Conservation (phyloP, 371 early-diverging fungal species). For the Syncephalastrum racemosum region DNA sequence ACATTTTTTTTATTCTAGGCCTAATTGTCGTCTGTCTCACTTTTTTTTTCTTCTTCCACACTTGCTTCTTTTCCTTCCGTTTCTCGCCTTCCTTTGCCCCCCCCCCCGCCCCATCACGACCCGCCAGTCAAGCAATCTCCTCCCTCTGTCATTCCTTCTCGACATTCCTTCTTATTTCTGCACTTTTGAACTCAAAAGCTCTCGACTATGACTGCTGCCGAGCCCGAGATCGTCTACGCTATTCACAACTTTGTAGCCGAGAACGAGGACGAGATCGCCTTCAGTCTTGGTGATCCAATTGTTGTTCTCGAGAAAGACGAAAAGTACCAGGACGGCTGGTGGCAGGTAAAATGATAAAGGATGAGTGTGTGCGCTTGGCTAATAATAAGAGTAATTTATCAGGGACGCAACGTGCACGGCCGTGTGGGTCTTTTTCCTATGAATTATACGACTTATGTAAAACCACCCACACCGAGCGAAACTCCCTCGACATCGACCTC, state of each 20-base stretch:
- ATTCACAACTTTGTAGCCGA: constrained; percentile 70
- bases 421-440: constrained; percentile 76
- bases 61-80: too few relatives aligned
- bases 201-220: too few relatives aligned
- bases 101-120: too few relatives aligned
- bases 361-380: background rate
- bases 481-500: constrained; percentile 14
- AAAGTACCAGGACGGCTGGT: constrained; percentile 83
- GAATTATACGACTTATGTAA: constrained; percentile 57
- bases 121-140: too few relatives aligned
- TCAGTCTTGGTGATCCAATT: constrained; percentile 69
- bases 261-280: constrained; percentile 77
- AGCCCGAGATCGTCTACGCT: constrained; percentile 56
- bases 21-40: too few relatives aligned
- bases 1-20: too few relatives aligned
- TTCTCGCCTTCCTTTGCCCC: too few relatives aligned
- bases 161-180: too few relatives aligned
- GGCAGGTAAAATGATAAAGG: constrained; percentile 62
- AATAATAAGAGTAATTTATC: constrained; percentile 1
- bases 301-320: constrained; percentile 79
- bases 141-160: too few relatives aligned
- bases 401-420: constrained; percentile 62
- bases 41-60: too few relatives aligned
- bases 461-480: constrained; percentile 25
- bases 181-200: too few relatives aligned